Evolutionary conservation across 2,329 filamentous ascomycete species (phyloP), one percentile per base, ranked within the genome.

Genomic region (Periconia digitata): DNA sequence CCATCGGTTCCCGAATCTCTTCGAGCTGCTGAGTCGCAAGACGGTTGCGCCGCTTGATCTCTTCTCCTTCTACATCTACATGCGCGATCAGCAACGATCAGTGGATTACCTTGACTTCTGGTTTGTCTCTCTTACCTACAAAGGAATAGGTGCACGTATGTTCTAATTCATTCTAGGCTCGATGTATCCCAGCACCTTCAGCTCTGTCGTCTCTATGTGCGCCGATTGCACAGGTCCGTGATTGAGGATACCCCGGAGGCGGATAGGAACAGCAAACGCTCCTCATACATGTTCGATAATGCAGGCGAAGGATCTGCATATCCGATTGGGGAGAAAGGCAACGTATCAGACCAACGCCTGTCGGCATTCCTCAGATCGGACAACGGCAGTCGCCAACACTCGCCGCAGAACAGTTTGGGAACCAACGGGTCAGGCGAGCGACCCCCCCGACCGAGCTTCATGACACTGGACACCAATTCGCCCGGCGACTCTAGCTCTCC

Each of bases 101-200:
- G 94, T 99, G 12, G 94, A 99, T 67, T 99, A 99, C 65, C 78
- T 99, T 36, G 94, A 99, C 70, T 99, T 99, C 74, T 99, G 95
- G 94, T 97, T 78, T 84, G 69, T 21, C 24, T 23, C n/a, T 23
- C 12, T 32, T 8, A 27, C 8, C 38, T 15, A n/a, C 21, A 27
- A 8, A 8, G 8, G 3, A 27, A 46, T 5, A 8, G n/a, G n/a
- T 43, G 8, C 32, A 23, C 35, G 8, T 47, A 15, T 66, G 51
- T 35, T 32, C 67, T 72, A 56, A 71, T 46, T n/a, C 8, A 13
- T 18, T n/a, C 22, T 63, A 97, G 92, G 94, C 90, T 99, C 62
- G 94, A 99, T 85, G 94, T 99, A 51, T 92, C 94, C 15, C 94
- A 99, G 70, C 94, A 99, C 75, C 96, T 97, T 87, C 96, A 92